These are phyloP conservation scores for Aegilops bicornis DNA, from an alignment of 176 grass and related monocot genomes.

Conservation along the genomic window DNA sequence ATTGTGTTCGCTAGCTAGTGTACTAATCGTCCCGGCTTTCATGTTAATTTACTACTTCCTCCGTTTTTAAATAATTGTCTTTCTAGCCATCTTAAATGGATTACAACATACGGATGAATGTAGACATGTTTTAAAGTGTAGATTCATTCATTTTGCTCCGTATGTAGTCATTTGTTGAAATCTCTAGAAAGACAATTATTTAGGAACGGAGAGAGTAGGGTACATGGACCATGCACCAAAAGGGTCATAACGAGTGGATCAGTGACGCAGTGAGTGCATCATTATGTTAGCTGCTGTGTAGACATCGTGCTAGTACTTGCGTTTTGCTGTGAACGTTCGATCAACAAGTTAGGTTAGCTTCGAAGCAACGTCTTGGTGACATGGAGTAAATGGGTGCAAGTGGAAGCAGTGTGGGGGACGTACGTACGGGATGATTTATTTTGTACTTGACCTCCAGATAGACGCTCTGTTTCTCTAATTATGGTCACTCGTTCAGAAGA, in stretches of 20 bases:
- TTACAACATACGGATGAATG: no score
- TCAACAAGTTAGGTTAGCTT: conserved; percentile 18
- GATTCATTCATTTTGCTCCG: no score
- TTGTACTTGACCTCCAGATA: neutral
- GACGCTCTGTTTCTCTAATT: neutral
- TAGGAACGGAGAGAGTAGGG: no score
- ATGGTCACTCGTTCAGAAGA: neutral
- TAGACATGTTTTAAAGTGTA: no score
- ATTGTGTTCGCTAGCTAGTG: neutral
- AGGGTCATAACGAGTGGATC: conserved; percentile 7
- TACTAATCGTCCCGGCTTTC: neutral
- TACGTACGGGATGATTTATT: neutral
- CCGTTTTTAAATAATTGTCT: no score
- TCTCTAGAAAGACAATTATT: no score
- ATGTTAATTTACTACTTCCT: neutral
- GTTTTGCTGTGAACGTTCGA: neutral
- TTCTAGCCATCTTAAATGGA: no score
- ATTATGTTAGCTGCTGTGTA: conserved; percentile 19
- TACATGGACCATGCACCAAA: conserved; percentile 5
- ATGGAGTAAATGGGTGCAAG: neutral
- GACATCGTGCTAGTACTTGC: conserved; percentile 4
- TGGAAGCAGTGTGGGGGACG: neutral
- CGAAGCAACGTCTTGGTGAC: conserved; percentile 19
- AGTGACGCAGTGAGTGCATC: neutral
- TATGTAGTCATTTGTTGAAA: no score